Percentiles rank a stretch among this genome's conserved stretches.
phyloP scores from a whole-genome alignment of 306 rosid genomes.

The Dalbergia oliveri region DNA sequence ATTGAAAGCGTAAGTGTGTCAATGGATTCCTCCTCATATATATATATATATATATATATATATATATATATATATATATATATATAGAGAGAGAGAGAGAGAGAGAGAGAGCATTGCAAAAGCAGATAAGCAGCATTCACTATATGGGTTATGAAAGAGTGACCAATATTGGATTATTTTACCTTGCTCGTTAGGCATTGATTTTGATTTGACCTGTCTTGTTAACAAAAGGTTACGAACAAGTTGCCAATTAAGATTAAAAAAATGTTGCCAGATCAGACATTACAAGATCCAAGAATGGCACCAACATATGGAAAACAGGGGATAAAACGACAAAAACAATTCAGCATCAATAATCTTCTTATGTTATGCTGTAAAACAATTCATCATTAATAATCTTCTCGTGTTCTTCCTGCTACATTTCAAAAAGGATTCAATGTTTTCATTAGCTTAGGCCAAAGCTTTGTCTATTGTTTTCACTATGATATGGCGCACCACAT shows the following conservation, averaged over 20 bases:
- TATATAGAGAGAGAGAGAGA: no score
- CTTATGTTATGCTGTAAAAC: conserved; percentile 1
- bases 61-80: no score
- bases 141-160: conserved; percentile 14
- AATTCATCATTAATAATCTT: not conserved
- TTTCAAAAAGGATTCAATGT: not conserved
- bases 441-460: conserved; percentile 33
- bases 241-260: not conserved
- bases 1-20: no score
- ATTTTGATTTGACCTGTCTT: conserved; percentile 33
- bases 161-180: conserved; percentile 21
- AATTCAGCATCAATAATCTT: not conserved
- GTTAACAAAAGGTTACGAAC: conserved; percentile 3
- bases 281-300: not conserved
- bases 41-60: no score
- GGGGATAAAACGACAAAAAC: not conserved
- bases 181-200: conserved; percentile 28
- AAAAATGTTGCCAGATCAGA: not conserved
- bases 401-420: not conserved
- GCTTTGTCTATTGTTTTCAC: conserved; percentile 11
- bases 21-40: no score
- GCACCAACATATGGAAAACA: not conserved
- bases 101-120: not conserved
- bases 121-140: conserved; percentile 27
- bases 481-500: not conserved